Evolutionary conservation across 2,329 filamentous ascomycete genomes (phyloP).

Genomic region (Pseudogymnoascus sp.): DNA sequence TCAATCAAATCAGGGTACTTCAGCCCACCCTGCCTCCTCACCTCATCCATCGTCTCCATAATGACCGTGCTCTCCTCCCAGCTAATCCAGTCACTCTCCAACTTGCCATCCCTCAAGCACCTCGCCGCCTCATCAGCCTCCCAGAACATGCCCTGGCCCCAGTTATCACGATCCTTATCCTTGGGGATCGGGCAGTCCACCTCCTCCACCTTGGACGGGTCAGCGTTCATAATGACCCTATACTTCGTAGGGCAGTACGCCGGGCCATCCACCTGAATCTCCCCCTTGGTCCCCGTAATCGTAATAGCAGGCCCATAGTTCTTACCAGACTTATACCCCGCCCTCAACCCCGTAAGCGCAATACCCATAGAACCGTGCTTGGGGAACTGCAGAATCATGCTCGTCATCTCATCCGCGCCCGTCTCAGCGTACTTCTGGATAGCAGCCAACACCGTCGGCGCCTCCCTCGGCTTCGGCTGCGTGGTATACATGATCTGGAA

Average conservation of each 20-base stretch:
- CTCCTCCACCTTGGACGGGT: conserved; percentile 29
- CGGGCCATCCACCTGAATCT: conserved; percentile 54
- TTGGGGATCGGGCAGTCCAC: conserved; percentile 36
- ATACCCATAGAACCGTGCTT: conserved; percentile 51
- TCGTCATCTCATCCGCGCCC: conserved; percentile 54
- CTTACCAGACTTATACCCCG: conserved; percentile 38
- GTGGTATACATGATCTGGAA: conserved; percentile 64
- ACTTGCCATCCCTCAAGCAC: conserved; percentile 52
- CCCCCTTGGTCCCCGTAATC: conserved; percentile 57
- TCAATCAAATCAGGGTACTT: conserved; percentile 59
- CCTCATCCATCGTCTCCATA: conserved; percentile 65
- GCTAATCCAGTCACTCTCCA: conserved; percentile 49
- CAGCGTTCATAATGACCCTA: conserved; percentile 38
- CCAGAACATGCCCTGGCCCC: conserved; percentile 61
- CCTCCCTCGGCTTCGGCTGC: conserved; percentile 43
- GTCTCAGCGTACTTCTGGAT: conserved; percentile 51
- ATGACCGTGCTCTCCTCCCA: conserved; percentile 57
- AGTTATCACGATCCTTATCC: conserved; percentile 21
- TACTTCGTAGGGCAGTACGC: conserved; percentile 48
- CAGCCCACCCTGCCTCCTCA: conserved; percentile 52
- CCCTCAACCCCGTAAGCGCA: conserved; percentile 43
- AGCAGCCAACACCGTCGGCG: conserved; percentile 47
- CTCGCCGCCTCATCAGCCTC: conserved; percentile 60
- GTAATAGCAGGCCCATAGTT: conserved; percentile 46
- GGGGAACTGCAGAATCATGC: conserved; percentile 54